These are phyloP conservation scores for Heliamphora exappendiculata DNA, from an alignment of 148 eudicot species.

Conservation along the genomic window DNA sequence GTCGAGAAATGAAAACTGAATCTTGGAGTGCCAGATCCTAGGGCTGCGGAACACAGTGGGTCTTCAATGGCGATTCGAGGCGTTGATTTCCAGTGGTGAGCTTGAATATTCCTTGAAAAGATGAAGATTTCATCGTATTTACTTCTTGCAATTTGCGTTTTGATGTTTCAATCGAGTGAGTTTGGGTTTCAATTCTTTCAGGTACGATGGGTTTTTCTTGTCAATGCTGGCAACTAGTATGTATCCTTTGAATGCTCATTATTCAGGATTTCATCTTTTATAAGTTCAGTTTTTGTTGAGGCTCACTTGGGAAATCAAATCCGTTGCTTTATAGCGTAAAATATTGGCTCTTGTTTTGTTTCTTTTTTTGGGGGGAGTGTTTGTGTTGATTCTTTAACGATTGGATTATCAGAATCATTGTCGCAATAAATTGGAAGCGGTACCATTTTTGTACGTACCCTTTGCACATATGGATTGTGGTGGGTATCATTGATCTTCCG, in stretches of 20 bases:
- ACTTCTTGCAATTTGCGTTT: neutral
- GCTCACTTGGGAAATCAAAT: neutral
- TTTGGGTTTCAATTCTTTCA: slow-evolving; percentile 26
- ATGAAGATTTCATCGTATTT: neutral
- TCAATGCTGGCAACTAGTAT: slow-evolving; percentile 90
- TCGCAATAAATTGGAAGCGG: slow-evolving; percentile 70
- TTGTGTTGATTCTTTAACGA: slow-evolving; percentile 34
- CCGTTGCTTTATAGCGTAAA: neutral
- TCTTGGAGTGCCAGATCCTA: slow-evolving; percentile 1
- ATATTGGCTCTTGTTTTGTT: neutral
- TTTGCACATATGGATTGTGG: slow-evolving; percentile 95
- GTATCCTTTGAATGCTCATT: slow-evolving; percentile 52
- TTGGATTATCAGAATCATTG: slow-evolving; percentile 56
- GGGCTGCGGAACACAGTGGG: neutral
- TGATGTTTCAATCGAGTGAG: neutral
- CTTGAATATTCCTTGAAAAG: neutral
- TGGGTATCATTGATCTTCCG: slow-evolving; percentile 25
- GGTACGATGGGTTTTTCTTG: slow-evolving; percentile 99
- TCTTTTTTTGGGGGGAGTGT: neutral
- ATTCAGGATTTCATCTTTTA: neutral
- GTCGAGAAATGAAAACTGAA: neutral
- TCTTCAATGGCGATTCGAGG: slow-evolving; percentile 51
- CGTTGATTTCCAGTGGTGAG: slow-evolving; percentile 82
- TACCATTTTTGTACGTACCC: slow-evolving; percentile 73
- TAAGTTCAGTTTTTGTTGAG: neutral